phyloP scores from a whole-genome alignment of 768 basidiomycete genomes.

The Dentipellis fragilis region DNA sequence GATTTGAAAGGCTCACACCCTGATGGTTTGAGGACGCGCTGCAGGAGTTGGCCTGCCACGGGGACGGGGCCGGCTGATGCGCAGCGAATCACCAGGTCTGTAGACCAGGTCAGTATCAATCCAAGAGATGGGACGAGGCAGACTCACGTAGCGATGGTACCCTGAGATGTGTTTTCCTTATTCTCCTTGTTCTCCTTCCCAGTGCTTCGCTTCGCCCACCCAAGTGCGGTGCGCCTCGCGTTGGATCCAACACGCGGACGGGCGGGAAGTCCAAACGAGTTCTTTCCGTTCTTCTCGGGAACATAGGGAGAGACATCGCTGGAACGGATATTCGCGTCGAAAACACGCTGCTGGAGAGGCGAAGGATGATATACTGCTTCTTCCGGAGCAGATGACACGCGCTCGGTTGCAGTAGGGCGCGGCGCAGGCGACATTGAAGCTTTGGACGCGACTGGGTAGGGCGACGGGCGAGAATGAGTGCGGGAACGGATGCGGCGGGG shows the following conservation, averaged over 20 bases:
- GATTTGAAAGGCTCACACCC: conserved; percentile 14
- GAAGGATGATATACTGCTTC: conserved; percentile 27
- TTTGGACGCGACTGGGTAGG: conserved; percentile 53
- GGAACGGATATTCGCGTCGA: conserved; percentile 4
- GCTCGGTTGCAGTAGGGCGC: conserved; percentile 9
- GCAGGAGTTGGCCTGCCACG: conserved; percentile 30
- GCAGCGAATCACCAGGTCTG: conserved; percentile 31
- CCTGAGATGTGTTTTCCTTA: conserved; percentile 29
- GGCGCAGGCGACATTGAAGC: conserved; percentile 34
- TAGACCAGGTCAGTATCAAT: background rate
- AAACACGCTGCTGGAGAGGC: conserved; percentile 5
- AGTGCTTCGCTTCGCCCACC: conserved; percentile 54
- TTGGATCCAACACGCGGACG: conserved; percentile 47
- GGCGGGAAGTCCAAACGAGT: conserved; percentile 17
- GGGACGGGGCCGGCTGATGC: conserved; percentile 37
- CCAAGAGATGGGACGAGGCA: too few relatives aligned
- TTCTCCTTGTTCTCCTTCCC: conserved; percentile 37
- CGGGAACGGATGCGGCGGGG: conserved; percentile 47
- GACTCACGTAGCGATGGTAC: conserved; percentile 47
- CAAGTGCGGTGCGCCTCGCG: conserved; percentile 46
- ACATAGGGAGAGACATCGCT: conserved; percentile 27
- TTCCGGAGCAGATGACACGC: conserved; percentile 22
- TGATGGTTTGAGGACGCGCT: conserved; percentile 19
- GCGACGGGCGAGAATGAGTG: conserved; percentile 58
- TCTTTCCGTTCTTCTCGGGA: conserved; percentile 23